Evolutionary conservation across 768 basidiomycete species (phyloP).

Genomic region (Kockovaella imperatae): DNA sequence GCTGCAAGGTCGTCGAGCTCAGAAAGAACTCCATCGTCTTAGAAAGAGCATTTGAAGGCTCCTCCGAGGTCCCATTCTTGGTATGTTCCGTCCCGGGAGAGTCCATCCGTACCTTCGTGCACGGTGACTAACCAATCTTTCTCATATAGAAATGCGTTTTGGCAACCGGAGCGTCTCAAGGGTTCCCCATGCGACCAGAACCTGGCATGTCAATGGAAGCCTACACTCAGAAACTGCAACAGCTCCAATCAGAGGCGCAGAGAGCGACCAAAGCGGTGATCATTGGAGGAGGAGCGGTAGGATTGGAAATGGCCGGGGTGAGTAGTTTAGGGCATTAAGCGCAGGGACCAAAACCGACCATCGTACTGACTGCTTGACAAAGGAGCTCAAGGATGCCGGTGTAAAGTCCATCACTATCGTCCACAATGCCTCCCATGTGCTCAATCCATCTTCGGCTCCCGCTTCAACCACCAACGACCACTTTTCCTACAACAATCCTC

Average conservation of each 20-base stretch:
- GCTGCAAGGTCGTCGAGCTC: constrained; percentile 35
- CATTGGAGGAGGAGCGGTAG: constrained; percentile 66
- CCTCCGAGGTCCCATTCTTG: constrained; percentile 31
- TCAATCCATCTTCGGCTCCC: constrained; percentile 12
- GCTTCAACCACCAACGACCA: not conserved
- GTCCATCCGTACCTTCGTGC: not conserved
- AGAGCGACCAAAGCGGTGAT: constrained; percentile 54
- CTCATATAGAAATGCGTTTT: constrained; percentile 29
- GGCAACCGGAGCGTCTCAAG: constrained; percentile 40
- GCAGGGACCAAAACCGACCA: too few relatives aligned
- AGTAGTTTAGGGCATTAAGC: constrained; percentile 5
- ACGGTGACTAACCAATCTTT: constrained; percentile 2
- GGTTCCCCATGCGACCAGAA: constrained; percentile 33
- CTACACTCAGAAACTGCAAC: constrained; percentile 10
- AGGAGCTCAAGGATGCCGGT: too few relatives aligned
- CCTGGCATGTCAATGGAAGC: constrained; percentile 10
- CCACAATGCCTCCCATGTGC: constrained; percentile 19
- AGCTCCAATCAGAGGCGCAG: constrained; percentile 51
- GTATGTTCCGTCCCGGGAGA: constrained; percentile 22
- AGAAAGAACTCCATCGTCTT: constrained; percentile 27
- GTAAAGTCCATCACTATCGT: constrained; percentile 33
- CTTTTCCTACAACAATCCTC: constrained; percentile 11
- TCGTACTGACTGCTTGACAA: too few relatives aligned
- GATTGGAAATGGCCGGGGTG: constrained; percentile 48
- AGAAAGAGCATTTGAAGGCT: constrained; percentile 40